Conservation (phyloP, 805 yeast species). For the Kurtzmaniella cleridarum region DNA sequence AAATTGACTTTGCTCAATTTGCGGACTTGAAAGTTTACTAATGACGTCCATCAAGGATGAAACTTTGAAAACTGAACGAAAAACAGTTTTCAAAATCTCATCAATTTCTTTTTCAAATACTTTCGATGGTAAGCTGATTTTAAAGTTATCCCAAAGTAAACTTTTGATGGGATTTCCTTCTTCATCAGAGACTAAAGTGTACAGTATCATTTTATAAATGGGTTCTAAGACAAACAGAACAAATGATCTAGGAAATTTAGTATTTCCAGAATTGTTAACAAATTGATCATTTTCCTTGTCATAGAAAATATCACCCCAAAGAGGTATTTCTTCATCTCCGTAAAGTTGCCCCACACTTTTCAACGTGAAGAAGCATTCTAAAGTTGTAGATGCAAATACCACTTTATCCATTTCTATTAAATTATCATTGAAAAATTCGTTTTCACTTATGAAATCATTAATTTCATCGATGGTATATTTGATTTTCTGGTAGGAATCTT, state of each 20-base stretch:
- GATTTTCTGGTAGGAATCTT: slow-evolving; percentile 68
- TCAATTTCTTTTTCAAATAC: slow-evolving; percentile 50
- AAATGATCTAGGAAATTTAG: slow-evolving; percentile 41
- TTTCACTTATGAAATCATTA: slow-evolving; percentile 45
- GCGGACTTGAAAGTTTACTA: neutral
- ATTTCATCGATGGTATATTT: slow-evolving; percentile 55
- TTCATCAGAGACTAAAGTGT: slow-evolving; percentile 50
- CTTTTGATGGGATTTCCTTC: slow-evolving; percentile 29
- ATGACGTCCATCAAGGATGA: neutral
- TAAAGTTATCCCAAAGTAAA: slow-evolving; percentile 45
- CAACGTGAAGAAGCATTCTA: slow-evolving; percentile 62
- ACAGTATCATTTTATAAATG: slow-evolving; percentile 66
- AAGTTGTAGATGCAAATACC: slow-evolving; percentile 63
- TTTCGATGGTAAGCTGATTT: slow-evolving; percentile 36
- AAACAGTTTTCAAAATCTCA: slow-evolving; percentile 50
- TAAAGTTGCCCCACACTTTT: slow-evolving; percentile 34
- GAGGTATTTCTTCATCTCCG: slow-evolving; percentile 35
- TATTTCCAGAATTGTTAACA: slow-evolving; percentile 21
- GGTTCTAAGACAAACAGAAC: slow-evolving; percentile 69
- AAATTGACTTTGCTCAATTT: neutral
- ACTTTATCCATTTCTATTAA: slow-evolving; percentile 43
- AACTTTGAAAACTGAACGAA: slow-evolving; percentile 53
- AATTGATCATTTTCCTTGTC: slow-evolving; percentile 41
- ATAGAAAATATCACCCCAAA: slow-evolving; percentile 78
- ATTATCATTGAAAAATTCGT: slow-evolving; percentile 21